Base-by-base conservation (phyloP, 2,329 filamentous ascomycete genomes). In the Botrytis tulipae region DNA sequence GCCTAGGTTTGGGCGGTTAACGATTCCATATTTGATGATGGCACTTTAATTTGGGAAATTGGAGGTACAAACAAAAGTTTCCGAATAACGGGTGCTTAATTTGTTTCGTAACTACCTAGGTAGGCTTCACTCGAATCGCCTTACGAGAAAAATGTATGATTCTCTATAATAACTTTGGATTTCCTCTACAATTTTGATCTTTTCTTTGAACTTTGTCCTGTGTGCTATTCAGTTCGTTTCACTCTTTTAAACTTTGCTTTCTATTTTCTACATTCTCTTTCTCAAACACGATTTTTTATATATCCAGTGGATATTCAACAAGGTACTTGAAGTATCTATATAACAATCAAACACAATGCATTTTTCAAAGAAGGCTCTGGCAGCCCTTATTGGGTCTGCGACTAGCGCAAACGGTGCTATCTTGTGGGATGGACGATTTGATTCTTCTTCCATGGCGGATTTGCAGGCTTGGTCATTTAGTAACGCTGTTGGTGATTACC, bases 401-500 rank as follows among this genome's bases (percentile, higher is more conserved):
- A 72, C 80, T 78, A 86, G 85, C 70, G 77, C 74, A n/a, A 73
- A 80, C 78, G 85, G 85, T 70, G 86, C 84, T 0, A 83, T 89
- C 62, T 81, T 90, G 12, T 92, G 90, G 90, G 89, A 91, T 80
- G 90, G 90, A 42, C 87, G 89, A 68, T 89, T 91, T 84, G 91
- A 91, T 81, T 86, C 88, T 73, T 82, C 90, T 76, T 82, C 83
- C 25, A 83, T 86, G 14, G 78, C 84, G 3, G 89, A 91, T 80
- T 84, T 91, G 44, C 83, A 85, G 78, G 85, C 86, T 59, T 91
- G 90, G 90, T 89, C 87, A 6, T 93, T 88, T 87, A 85, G 85
- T n/a, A 91, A 89, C 81, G 87, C 91, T 82, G 88, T 91, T 78
- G 89, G 89, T 1, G 87, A 89, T 0, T 93, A 92, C 82, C 91